phyloP scores from a whole-genome alignment of 805 yeast genomes.

The Kazachstania africana region DNA sequence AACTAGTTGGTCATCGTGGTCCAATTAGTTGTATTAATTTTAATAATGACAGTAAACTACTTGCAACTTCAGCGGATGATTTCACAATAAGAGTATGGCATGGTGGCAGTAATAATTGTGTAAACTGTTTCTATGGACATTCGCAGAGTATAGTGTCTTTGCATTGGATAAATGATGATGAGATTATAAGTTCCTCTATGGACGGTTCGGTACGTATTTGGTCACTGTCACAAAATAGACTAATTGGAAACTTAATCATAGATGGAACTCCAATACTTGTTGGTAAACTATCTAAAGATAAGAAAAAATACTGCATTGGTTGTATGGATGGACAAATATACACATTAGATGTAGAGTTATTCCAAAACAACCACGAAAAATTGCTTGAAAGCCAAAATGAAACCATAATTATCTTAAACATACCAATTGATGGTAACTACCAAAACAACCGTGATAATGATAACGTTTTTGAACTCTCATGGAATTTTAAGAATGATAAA shows the following conservation, averaged over 20 bases:
- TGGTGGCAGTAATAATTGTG: constrained; percentile 44
- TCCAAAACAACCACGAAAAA: constrained; percentile 9
- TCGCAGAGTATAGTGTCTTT: constrained; percentile 45
- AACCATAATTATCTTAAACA: constrained; percentile 12
- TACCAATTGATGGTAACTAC: constrained; percentile 16
- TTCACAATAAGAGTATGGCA: constrained; percentile 63
- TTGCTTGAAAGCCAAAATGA: background rate
- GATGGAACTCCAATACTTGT: constrained; percentile 46
- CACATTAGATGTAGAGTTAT: constrained; percentile 35
- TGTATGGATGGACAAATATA: constrained; percentile 51
- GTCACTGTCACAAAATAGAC: constrained; percentile 32
- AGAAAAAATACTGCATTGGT: constrained; percentile 45
- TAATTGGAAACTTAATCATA: constrained; percentile 22
- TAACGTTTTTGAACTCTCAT: constrained; percentile 25
- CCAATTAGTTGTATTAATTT: constrained; percentile 46
- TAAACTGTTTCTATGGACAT: constrained; percentile 41
- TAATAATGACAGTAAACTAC: constrained; percentile 37
- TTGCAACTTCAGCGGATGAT: constrained; percentile 75
- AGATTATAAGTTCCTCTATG: constrained; percentile 45
- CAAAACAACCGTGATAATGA: constrained; percentile 16
- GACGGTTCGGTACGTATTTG: constrained; percentile 64
- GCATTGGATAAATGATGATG: constrained; percentile 39
- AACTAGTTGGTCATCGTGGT: constrained; percentile 52
- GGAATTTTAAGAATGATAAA: constrained; percentile 22
- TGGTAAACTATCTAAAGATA: constrained; percentile 41